Conservation (phyloP, 2,329 filamentous ascomycete species). For the Akanthomyces dipterigenus region DNA sequence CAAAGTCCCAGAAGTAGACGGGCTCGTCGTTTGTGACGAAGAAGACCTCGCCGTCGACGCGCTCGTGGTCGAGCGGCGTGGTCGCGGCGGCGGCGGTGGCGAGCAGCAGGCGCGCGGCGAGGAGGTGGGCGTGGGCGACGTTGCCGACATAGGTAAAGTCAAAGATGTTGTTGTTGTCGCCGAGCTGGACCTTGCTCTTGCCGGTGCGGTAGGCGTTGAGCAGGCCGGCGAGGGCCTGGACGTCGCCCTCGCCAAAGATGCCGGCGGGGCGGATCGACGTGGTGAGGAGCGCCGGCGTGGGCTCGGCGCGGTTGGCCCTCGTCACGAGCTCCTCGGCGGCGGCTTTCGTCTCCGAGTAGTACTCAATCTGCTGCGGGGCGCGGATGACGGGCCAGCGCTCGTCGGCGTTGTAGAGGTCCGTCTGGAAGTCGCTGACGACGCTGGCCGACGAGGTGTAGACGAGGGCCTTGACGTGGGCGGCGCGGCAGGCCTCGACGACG, state of each 20-base stretch:
- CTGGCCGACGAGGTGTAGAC: constrained; percentile 90
- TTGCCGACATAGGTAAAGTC: constrained; percentile 61
- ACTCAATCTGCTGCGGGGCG: constrained; percentile 64
- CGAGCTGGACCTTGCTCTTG: constrained; percentile 73
- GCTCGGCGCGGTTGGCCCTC: constrained; percentile 57
- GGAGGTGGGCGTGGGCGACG: constrained; percentile 69
- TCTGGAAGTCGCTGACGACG: constrained; percentile 74
- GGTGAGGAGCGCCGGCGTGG: constrained; percentile 58
- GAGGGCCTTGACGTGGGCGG: constrained; percentile 67
- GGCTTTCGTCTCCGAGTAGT: constrained; percentile 89
- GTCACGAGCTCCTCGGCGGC: constrained; percentile 78
- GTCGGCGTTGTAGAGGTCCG: constrained; percentile 75
- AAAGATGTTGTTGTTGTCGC: constrained; percentile 57
- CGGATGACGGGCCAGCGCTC: constrained; percentile 74
- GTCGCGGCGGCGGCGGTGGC: constrained; percentile 47
- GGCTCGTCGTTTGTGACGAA: constrained; percentile 87
- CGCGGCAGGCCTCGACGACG: constrained; percentile 66
- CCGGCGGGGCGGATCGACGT: constrained; percentile 76
- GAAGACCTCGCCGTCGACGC: constrained; percentile 79
- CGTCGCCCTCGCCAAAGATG: constrained; percentile 88
- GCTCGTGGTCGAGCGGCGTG: constrained; percentile 62
- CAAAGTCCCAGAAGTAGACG: constrained; percentile 87
- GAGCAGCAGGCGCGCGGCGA: constrained; percentile 69
- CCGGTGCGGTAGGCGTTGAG: constrained; percentile 62
- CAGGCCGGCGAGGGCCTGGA: constrained; percentile 66